These are phyloP conservation scores for Hyphopichia khmerensis DNA, from an alignment of 1,139 yeast species.

Conservation along the genomic window DNA sequence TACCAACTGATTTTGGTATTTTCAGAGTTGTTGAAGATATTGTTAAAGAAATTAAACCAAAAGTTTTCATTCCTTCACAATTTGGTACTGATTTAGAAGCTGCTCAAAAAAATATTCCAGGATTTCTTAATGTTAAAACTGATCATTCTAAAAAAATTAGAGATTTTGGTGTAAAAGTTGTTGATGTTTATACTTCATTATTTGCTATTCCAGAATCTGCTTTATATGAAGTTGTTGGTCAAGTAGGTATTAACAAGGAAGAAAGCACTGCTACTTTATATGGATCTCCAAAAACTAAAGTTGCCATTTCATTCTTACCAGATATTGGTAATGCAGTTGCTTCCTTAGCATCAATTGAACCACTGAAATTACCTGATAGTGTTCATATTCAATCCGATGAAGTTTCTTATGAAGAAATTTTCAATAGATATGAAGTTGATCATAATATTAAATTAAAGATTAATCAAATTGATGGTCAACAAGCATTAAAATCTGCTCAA, in stretches of 20 bases:
- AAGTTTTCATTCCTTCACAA: slow-evolving; percentile 61
- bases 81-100: slow-evolving; percentile 48
- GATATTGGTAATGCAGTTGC: slow-evolving; percentile 54
- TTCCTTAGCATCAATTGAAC: slow-evolving; percentile 34
- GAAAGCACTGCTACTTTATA: slow-evolving; percentile 34
- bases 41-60: slow-evolving; percentile 42
- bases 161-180: slow-evolving; percentile 48
- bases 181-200: slow-evolving; percentile 44
- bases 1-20: slow-evolving; percentile 24
- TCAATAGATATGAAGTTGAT: slow-evolving; percentile 38
- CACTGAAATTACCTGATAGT: slow-evolving; percentile 43
- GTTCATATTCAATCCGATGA: slow-evolving; percentile 44
- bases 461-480: slow-evolving; percentile 23
- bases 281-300: slow-evolving; percentile 39
- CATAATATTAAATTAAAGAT: slow-evolving; percentile 36
- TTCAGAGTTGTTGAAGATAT: slow-evolving; percentile 27
- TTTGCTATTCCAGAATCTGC: slow-evolving; percentile 45
- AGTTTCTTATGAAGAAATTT: slow-evolving; percentile 37
- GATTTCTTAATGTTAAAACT: slow-evolving; percentile 36
- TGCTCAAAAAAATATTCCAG: slow-evolving; percentile 24
- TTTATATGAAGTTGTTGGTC: slow-evolving; percentile 31
- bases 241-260: slow-evolving; percentile 37
- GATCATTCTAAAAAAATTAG: slow-evolving; percentile 41
- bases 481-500: slow-evolving; percentile 29
- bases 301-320: slow-evolving; percentile 32